Evolutionary conservation across 2,329 filamentous ascomycete species (phyloP).

Genomic region (Phoma sp.): DNA sequence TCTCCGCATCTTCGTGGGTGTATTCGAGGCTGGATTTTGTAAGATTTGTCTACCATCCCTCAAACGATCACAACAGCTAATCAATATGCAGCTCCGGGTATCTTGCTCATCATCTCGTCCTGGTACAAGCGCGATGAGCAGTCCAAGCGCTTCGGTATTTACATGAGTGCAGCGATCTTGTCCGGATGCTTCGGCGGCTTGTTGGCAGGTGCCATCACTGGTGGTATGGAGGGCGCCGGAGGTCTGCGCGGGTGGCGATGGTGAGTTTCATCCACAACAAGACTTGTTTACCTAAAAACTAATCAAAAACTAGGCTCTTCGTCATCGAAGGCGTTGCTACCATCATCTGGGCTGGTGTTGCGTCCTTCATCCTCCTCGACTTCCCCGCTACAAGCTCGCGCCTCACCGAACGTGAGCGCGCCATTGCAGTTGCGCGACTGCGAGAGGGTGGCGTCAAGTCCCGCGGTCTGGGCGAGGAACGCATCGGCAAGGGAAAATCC

Average conservation of each 20-base stretch:
- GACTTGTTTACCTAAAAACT: background rate
- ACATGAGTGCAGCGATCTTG: conserved; percentile 64
- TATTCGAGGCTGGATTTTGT: conserved; percentile 60
- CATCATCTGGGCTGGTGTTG: conserved; percentile 52
- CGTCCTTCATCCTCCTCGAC: conserved; percentile 57
- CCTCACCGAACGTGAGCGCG: conserved; percentile 51
- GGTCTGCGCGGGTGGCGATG: conserved; percentile 60
- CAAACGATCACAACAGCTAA: background rate
- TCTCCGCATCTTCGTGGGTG: conserved; percentile 61
- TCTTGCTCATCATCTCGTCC: conserved; percentile 61
- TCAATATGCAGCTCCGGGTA: conserved; percentile 54
- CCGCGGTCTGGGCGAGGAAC: conserved; percentile 36
- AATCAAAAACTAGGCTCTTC: conserved; percentile 3
- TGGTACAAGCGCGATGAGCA: conserved; percentile 68
- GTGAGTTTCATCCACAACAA: conserved; percentile 35
- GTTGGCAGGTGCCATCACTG: conserved; percentile 57
- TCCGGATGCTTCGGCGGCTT: conserved; percentile 62
- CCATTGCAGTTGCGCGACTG: conserved; percentile 54
- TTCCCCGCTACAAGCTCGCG: conserved; percentile 56
- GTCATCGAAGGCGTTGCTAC: conserved; percentile 44
- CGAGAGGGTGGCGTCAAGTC: conserved; percentile 52
- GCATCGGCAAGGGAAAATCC: conserved; percentile 48
- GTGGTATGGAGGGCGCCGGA: conserved; percentile 53
- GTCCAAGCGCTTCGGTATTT: conserved; percentile 63
- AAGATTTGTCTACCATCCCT: background rate